These are phyloP conservation scores for Allium fistulosum DNA, from an alignment of 106 monocot genomes.

Conservation along the genomic window DNA sequence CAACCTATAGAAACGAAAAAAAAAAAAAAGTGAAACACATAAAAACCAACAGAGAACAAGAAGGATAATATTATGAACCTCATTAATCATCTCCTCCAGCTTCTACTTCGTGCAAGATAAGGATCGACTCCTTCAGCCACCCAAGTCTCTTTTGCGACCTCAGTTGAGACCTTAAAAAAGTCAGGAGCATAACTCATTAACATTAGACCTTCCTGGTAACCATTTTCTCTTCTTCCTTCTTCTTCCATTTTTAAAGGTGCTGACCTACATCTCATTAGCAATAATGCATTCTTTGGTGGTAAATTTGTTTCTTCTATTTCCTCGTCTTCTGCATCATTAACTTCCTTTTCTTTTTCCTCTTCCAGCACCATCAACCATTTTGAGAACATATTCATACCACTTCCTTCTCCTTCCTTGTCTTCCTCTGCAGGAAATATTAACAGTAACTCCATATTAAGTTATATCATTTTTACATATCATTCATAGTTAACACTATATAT, in stretches of 20 bases:
- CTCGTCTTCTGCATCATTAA: conserved; percentile 13
- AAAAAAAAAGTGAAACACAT: too few relatives aligned
- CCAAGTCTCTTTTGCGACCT: conserved; percentile 86
- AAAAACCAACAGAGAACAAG: too few relatives aligned
- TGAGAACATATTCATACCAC: conserved; percentile 22
- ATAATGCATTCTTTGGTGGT: conserved; percentile 69
- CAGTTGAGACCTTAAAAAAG: conserved; percentile 64
- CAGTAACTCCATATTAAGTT: too few relatives aligned
- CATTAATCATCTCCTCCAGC: conserved; percentile 31
- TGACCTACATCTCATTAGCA: conserved; percentile 84
- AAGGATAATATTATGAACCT: too few relatives aligned
- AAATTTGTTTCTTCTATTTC: conserved; percentile 7
- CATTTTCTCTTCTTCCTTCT: conserved; percentile 20
- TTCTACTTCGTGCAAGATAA: conserved; percentile 43
- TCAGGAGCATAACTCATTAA: conserved; percentile 36
- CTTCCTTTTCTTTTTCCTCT: conserved; percentile 19
- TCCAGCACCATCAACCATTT: conserved; percentile 83
- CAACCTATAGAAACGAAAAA: too few relatives aligned
- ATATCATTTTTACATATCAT: too few relatives aligned
- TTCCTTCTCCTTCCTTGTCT: conserved; percentile 6
- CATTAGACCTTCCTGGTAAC: conserved; percentile 8
- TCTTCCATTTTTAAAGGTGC: conserved; percentile 49
- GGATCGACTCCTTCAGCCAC: conserved; percentile 62
- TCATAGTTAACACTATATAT: too few relatives aligned
- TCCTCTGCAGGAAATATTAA: background rate